Percentiles rank a stretch among this genome's conserved stretches.
phyloP scores from a whole-genome alignment of 352 stramenopile species.

The Globisporangium radiosum region DNA sequence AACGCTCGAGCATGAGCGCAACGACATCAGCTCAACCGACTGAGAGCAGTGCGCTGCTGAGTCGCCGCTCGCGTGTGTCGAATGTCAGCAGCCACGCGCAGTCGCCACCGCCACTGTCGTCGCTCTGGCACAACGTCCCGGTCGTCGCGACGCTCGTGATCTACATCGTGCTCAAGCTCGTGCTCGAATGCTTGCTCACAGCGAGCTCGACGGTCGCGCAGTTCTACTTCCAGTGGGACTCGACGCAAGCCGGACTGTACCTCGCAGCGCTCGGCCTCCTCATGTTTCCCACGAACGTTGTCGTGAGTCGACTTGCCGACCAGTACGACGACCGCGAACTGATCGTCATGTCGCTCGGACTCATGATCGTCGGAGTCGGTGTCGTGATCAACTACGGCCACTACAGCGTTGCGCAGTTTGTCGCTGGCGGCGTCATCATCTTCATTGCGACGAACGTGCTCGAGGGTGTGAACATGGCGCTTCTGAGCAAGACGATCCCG shows the following conservation, averaged over 20 bases:
- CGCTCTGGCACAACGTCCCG: slow-evolving; percentile 67
- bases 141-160: slow-evolving; percentile 77
- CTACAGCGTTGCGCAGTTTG: slow-evolving; percentile 86
- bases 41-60: slow-evolving; percentile 11
- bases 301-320: slow-evolving; percentile 86
- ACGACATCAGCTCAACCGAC: no score
- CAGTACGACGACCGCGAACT: slow-evolving; percentile 90
- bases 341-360: slow-evolving; percentile 76
- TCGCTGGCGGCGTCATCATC: slow-evolving; percentile 84
- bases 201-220: slow-evolving; percentile 78
- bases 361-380: slow-evolving; percentile 88
- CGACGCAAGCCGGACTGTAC: slow-evolving; percentile 79
- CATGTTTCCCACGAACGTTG: slow-evolving; percentile 91
- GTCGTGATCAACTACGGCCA: slow-evolving; percentile 82
- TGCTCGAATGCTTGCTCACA: slow-evolving; percentile 87
- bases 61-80: neutral
- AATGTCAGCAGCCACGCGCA: neutral
- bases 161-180: slow-evolving; percentile 91
- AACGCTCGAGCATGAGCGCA: neutral
- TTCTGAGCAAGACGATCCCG: slow-evolving; percentile 92
- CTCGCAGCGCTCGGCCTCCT: slow-evolving; percentile 83
- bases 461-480: slow-evolving; percentile 91
- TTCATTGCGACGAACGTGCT: slow-evolving; percentile 92
- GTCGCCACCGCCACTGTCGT: slow-evolving; percentile 25
- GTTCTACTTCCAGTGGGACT: slow-evolving; percentile 89